Evolutionary conservation across 768 basidiomycete genomes (phyloP).

Genomic region (Lyophyllum shimeji): DNA sequence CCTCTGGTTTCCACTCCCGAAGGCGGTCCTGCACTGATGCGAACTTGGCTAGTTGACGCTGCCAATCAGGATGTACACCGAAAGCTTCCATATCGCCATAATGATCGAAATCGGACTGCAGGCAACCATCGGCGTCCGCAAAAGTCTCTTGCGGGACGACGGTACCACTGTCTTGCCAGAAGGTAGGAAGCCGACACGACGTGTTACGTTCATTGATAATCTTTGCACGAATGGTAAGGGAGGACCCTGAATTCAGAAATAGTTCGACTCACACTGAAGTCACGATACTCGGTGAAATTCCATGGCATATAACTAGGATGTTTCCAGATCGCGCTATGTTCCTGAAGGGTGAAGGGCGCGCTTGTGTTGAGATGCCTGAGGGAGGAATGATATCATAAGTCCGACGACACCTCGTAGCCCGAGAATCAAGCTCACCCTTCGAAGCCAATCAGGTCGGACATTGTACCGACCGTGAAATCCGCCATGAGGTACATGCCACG

Average conservation of each 20-base stretch:
- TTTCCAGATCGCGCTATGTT: conserved; percentile 78
- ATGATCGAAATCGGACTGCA: conserved; percentile 87
- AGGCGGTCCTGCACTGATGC: conserved; percentile 96
- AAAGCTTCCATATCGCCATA: conserved; percentile 98
- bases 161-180: conserved; percentile 79
- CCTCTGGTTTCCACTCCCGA: conserved; percentile 83
- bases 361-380: conserved; percentile 73
- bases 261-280: conserved; percentile 59
- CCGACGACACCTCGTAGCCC: neutral
- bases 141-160: conserved; percentile 51
- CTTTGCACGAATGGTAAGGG: conserved; percentile 30
- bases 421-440: conserved; percentile 54
- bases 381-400: conserved; percentile 7
- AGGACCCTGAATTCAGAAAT: neutral
- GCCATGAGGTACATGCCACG: conserved; percentile 90
- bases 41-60: conserved; percentile 93
- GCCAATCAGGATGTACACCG: conserved; percentile 93
- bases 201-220: conserved; percentile 68
- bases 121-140: conserved; percentile 55
- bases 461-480: conserved; percentile 94
- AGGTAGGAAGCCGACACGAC: conserved; percentile 72
- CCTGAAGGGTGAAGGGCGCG: conserved; percentile 74
- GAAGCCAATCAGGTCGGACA: conserved; percentile 86
- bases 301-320: conserved; percentile 75
- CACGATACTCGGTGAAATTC: conserved; percentile 83